Conservation (phyloP, 2,329 filamentous ascomycete genomes). For the Didymella keratinophila region DNA sequence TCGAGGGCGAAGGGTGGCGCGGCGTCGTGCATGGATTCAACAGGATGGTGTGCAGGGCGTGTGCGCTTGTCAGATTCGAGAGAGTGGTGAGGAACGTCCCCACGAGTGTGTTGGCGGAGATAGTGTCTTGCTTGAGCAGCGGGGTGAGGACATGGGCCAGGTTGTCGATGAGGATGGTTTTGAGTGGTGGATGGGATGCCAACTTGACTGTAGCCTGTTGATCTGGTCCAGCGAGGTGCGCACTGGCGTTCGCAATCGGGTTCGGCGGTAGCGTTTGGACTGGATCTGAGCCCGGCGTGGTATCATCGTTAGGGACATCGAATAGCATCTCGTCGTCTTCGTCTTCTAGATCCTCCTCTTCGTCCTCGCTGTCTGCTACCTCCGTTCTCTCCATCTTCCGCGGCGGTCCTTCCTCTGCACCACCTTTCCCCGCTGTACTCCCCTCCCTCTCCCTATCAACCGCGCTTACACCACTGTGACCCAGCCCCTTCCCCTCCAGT, state of each 20-base stretch:
- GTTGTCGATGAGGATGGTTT: conserved; percentile 50
- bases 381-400: conserved; percentile 29
- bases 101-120: conserved; percentile 52
- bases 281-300: not conserved
- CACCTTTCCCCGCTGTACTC: not conserved
- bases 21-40: conserved; percentile 43
- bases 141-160: conserved; percentile 50
- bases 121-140: conserved; percentile 48
- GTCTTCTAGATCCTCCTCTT: conserved; percentile 35
- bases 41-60: conserved; percentile 53
- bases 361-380: conserved; percentile 48
- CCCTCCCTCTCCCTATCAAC: not conserved
- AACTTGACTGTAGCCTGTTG: not conserved
- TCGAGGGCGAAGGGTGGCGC: conserved; percentile 15
- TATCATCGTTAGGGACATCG: conserved; percentile 24
- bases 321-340: conserved; percentile 51
- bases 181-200: not conserved
- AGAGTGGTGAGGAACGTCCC: conserved; percentile 54
- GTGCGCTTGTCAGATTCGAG: conserved; percentile 46
- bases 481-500: conserved; percentile 31
- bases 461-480: conserved; percentile 5
- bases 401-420: not conserved
- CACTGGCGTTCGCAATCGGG: not conserved
- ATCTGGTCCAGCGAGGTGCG: not conserved
- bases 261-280: not conserved